These are phyloP conservation scores for Laburnicola sp. DNA, from an alignment of 2,329 filamentous ascomycete genomes.

Conservation along the genomic window DNA sequence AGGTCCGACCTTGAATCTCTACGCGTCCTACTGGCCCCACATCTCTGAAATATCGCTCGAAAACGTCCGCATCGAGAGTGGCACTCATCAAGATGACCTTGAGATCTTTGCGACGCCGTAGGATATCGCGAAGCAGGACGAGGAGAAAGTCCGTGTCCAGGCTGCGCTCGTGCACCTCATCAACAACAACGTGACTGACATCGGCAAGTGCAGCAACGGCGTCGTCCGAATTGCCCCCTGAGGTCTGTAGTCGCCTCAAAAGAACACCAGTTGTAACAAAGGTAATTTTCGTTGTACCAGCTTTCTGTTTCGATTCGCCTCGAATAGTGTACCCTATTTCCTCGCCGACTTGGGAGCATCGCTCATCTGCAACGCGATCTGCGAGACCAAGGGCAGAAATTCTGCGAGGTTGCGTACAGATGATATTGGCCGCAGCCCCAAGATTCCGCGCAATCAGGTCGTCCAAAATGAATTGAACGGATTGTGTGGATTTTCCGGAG, in stretches of 20 bases:
- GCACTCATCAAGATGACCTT: conserved; percentile 96
- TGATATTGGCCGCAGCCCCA: conserved; percentile 80
- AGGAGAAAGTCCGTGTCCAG: conserved; percentile 93
- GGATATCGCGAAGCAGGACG: conserved; percentile 80
- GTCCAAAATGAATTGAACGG: conserved; percentile 92
- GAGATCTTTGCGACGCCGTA: conserved; percentile 73
- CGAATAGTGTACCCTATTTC: conserved; percentile 92
- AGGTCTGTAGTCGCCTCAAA: conserved; percentile 85
- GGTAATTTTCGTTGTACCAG: conserved; percentile 78
- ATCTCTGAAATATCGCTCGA: conserved; percentile 78
- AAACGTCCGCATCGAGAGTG: conserved; percentile 85
- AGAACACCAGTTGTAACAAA: conserved; percentile 96
- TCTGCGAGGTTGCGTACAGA: conserved; percentile 92
- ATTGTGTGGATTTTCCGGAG: conserved; percentile 95
- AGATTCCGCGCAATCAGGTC: conserved; percentile 78
- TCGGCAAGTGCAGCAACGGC: conserved; percentile 81
- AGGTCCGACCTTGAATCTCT: conserved; percentile 86
- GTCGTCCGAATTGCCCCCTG: conserved; percentile 77
- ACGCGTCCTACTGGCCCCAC: conserved; percentile 74
- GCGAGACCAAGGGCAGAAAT: conserved; percentile 94
- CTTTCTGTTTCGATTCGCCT: conserved; percentile 78
- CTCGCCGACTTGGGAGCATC: conserved; percentile 77
- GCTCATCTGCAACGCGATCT: conserved; percentile 90
- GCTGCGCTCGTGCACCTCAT: conserved; percentile 95
- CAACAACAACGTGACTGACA: conserved; percentile 91